A percentile compares a stretch with the other conserved stretches of the same genome.
phyloP scores from a whole-genome alignment of 192 early-diverging fungal genomes.

The Umbelopsis sp. region DNA sequence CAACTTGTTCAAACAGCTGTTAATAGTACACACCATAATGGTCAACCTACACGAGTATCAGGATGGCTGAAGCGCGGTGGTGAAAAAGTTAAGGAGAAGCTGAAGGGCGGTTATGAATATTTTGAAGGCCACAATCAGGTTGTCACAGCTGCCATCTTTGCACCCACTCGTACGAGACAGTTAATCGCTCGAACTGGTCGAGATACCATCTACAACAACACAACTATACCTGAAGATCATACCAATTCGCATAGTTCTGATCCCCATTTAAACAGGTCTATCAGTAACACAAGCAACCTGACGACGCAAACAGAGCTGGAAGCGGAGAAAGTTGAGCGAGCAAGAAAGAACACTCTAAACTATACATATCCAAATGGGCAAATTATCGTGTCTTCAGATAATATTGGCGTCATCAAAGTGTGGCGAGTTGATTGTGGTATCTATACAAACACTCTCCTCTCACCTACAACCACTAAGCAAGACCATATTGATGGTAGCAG shows the following conservation, averaged over 20 bases:
- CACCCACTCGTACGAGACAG: conserved; percentile 60
- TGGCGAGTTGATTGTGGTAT: conserved; percentile 61
- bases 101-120: conserved; percentile 27
- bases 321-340: not conserved
- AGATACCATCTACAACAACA: conserved; percentile 40
- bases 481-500: not conserved
- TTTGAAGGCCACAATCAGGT: conserved; percentile 55
- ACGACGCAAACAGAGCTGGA: not conserved
- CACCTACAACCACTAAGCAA: conserved; percentile 1
- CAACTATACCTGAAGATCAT: conserved; percentile 46
- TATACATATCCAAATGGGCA: conserved; percentile 47
- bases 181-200: conserved; percentile 54
- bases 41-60: not conserved
- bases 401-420: conserved; percentile 61
- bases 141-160: conserved; percentile 67
- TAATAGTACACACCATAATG: not conserved
- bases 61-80: conserved; percentile 32
- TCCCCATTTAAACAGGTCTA: not conserved
- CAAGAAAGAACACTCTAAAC: not conserved
- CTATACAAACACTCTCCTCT: conserved; percentile 16
- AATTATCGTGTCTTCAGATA: conserved; percentile 68
- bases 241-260: conserved; percentile 35
- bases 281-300: not conserved
- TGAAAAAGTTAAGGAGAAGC: conserved; percentile 28
- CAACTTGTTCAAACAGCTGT: conserved; percentile 18